A percentile compares a stretch with the other conserved stretches of the same genome.
phyloP scores from a whole-genome alignment of 2,329 filamentous ascomycete species.

The Dothistroma septosporum region DNA sequence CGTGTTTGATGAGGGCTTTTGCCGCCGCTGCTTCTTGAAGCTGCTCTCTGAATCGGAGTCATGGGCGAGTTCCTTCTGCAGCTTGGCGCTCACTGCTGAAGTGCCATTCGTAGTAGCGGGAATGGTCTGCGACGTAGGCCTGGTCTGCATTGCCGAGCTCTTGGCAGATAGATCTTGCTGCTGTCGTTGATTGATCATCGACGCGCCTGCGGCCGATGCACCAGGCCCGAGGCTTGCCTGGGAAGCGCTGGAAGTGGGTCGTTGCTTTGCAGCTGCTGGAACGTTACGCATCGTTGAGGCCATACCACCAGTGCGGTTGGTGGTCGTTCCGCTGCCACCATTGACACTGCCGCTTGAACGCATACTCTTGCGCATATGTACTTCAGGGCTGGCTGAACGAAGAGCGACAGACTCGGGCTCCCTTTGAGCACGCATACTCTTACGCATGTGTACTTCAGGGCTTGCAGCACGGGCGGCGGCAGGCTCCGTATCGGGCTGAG shows the following conservation, averaged over 20 bases:
- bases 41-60: slow-evolving; percentile 60
- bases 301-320: slow-evolving; percentile 21
- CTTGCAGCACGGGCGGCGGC: slow-evolving; percentile 12
- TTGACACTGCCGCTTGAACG: slow-evolving; percentile 28
- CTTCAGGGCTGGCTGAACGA: slow-evolving; percentile 17
- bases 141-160: slow-evolving; percentile 11
- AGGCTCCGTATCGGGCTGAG: slow-evolving; percentile 24
- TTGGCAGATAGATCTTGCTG: slow-evolving; percentile 6
- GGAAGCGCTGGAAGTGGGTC: slow-evolving; percentile 16
- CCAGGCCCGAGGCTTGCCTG: slow-evolving; percentile 8
- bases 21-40: slow-evolving; percentile 62
- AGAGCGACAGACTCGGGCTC: slow-evolving; percentile 21
- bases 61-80: slow-evolving; percentile 34
- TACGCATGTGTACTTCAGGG: slow-evolving; percentile 33
- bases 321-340: neutral
- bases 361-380: slow-evolving; percentile 39
- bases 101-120: slow-evolving; percentile 11
- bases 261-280: slow-evolving; percentile 15
- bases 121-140: neutral
- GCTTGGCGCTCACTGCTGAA: slow-evolving; percentile 19
- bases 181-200: slow-evolving; percentile 7
- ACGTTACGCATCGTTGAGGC: slow-evolving; percentile 28
- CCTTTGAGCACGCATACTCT: slow-evolving; percentile 33
- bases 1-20: slow-evolving; percentile 32
- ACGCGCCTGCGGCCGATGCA: slow-evolving; percentile 21